Evolutionary conservation across 1,284 basidiomycete species (phyloP), one percentile per base, ranked within the genome.

Genomic region (Anthracocystis setariae): DNA sequence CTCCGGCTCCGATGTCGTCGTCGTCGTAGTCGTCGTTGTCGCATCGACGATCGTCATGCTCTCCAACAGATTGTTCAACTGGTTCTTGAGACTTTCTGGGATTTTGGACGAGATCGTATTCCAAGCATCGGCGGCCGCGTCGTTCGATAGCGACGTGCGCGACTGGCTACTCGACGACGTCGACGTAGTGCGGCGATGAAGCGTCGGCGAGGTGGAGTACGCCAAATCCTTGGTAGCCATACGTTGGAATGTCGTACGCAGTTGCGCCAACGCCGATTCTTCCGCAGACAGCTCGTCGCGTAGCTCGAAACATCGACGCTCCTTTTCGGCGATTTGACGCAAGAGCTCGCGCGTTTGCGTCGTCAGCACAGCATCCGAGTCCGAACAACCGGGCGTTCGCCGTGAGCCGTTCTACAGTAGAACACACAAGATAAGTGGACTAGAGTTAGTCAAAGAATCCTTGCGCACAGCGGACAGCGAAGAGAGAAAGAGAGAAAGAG

Each of bases 271-370:
- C 9, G 46, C 13, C 0, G 32, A 24, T 49, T 72, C 69, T 42
- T 58, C 47, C 8, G 39, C 10, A 21, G 52, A 8, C 29, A 72
- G 63, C 54, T 72, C 59, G 63, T 83, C 82, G 40, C 82, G 66
- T 18, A 83, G 56, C 29, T 83, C 82, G 46, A 83, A 66, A 29
- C 81, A 82, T 24, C 77, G 78, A 13, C 82, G 65, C 64, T 83
- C 82, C 59, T 83, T 82, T 60, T 79, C 81, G 15, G 82, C 82
- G 17, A 83, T 83, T 33, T 76, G 71, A 38, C 68, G 76, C 9
- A 83, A 56, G 5, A 83, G 55, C 32, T 37, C 35, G 7, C 35
- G 23, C 18, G 7, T 82, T 79, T 23, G 43, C 37, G 5, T 55
- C 44, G 42, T 38, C 5, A 27, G 48, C 10, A 43, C 7, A 10